Base-by-base conservation (phyloP, 2,329 filamentous ascomycete genomes). In the Mycocentrospora acerina region DNA sequence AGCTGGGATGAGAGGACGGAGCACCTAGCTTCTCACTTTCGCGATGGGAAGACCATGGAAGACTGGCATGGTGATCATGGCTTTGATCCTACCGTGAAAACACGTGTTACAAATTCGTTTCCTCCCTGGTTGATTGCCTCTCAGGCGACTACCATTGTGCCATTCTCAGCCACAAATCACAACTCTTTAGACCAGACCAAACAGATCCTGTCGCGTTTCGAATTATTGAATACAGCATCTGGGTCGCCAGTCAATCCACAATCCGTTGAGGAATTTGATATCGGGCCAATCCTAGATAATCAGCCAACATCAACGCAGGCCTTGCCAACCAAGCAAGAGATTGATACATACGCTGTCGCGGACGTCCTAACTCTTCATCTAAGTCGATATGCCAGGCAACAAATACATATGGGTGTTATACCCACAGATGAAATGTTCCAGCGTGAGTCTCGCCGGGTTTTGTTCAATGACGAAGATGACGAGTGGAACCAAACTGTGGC, bases 61-160 rank as follows among this genome's bases (percentile, higher is more conserved):
- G 68, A 74, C 29, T 79, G 75, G 76, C 67, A 67, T 32, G 74
- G 76, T 4, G 74, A 72, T 43, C 70, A 75, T 51, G 75, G 74
- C 4, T 59, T 78, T 13, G 69, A 70, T 42, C 60, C 68, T 4
- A 52, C 58, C 7, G 65, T 73, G 4, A 67, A 68, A 2, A 63
- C 69, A 7, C 66, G 69, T 25, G 68, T 74, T 29, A 67, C 67
- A 4, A 69, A 69, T 32, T 69, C 69, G 2, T 71, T 73, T 57
- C 71, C 71, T 12, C 71, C 71, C 3, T 74, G 72, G 33, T 57
- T 73, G 3, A 71, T 74, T 15, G 70, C 67, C 18, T 57, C 65
- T 14, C 70, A 74, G 39, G 51, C 63, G 4, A 58, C 56, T 9
- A 65, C 59, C 19, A 57, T 67, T 0, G 59, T 67, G 14, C 71